Base-by-base conservation (phyloP, 2,329 filamentous ascomycete species). In the Fusarium beomiforme region DNA sequence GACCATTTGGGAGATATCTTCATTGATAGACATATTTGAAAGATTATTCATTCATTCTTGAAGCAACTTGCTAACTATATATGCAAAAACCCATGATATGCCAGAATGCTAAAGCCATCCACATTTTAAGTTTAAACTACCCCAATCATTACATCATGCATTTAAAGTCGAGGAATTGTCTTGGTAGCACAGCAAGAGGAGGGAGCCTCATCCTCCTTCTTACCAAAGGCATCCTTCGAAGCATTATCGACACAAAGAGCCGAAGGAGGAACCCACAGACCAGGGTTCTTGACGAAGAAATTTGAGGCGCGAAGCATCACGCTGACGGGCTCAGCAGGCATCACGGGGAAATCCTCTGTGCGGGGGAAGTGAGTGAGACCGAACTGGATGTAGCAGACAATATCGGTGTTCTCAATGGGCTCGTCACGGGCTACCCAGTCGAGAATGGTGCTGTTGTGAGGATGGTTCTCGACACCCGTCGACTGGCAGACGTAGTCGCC, bases 301-400 rank as follows among this genome's bases (percentile, higher is more conserved):
- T 97, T 92, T 53, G 93, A 84, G 10, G 94, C 94, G 37, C 93
- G 84, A 44, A 97, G 85, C 60, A 97, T 86, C 74, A 97, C 84
- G 10, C 90, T 93, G 87, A 97, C 94, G 1, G 93, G 92, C 84
- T 95, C 92, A 3, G 89, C 92, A 0, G 94, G 94, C 94, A 97
- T 97, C 75, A 97, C 86, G 39, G 95, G 95, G 84, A 93, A 97
- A 80, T 97, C 95, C 79, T 98, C 95, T 0, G 94, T 94, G 0
- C 92, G 85, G 0, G 95, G 94, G 85, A 97, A 95, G 80, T 97
- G 95, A 1, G 92, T 95, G 41, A 97, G 85, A 39, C 95, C 95
- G 76, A 97, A 98, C 0, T 94, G 97, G 83, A 97, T 94, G 93
- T 94, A 98, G 31, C 97, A 88, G 2, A 98, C 94, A 31, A 97